Conservation (phyloP, 2,329 filamentous ascomycete species). For the Neopestalotiopsis rosae region DNA sequence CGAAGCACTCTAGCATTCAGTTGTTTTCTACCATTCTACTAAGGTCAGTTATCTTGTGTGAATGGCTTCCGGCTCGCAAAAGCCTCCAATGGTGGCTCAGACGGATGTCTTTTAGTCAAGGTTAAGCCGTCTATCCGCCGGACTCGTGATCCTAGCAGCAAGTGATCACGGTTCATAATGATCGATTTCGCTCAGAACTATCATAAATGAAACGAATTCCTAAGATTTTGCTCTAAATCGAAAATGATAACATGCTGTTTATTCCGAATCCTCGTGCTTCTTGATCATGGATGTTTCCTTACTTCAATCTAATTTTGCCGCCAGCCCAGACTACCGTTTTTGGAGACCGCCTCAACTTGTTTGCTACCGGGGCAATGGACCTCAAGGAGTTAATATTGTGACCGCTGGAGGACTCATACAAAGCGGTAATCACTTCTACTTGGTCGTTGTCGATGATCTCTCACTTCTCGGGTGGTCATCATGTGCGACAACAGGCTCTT, state of each 20-base stretch:
- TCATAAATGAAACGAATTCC: neutral
- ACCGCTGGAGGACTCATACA: slow-evolving; percentile 21
- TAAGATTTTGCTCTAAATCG: neutral
- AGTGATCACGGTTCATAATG: neutral
- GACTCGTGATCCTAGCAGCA: neutral
- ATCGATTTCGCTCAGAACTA: neutral
- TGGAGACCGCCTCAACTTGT: slow-evolving; percentile 20
- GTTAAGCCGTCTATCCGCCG: neutral
- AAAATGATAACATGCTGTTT: neutral
- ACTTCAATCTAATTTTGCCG: slow-evolving; percentile 16
- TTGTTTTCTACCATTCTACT: neutral
- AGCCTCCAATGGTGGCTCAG: slow-evolving; percentile 1
- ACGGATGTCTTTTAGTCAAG: neutral
- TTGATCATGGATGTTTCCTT: slow-evolving; percentile 20
- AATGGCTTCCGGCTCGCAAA: neutral
- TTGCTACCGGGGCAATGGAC: slow-evolving; percentile 15
- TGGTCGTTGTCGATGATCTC: slow-evolving; percentile 21
- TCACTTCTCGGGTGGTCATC: slow-evolving; percentile 20
- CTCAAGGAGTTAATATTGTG: slow-evolving; percentile 17
- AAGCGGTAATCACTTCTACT: slow-evolving; percentile 20
- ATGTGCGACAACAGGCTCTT: slow-evolving; percentile 14
- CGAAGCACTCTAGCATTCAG: neutral
- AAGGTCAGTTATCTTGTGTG: neutral
- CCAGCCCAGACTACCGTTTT: slow-evolving; percentile 17
- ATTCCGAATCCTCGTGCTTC: neutral